Evolutionary conservation across 1,139 yeast genomes (phyloP).

Genomic region (Geotrichum phurueaensis): DNA sequence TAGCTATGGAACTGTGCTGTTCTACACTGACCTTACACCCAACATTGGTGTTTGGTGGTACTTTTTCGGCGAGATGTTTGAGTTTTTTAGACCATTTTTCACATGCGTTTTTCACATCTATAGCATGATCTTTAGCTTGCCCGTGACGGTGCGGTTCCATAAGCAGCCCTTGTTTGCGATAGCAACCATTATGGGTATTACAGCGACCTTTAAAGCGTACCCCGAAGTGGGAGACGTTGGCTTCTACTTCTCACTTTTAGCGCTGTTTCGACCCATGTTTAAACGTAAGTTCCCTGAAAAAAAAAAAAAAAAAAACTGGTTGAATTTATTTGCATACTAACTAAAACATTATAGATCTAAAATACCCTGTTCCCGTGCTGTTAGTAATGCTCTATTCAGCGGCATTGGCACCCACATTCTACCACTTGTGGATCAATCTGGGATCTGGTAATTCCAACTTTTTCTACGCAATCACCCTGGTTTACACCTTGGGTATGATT

Average conservation of each 20-base stretch:
- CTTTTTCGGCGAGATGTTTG: conserved; percentile 91
- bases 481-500: conserved; percentile 68
- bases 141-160: conserved; percentile 63
- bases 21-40: conserved; percentile 66
- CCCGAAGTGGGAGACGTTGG: conserved; percentile 86
- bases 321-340: conserved; percentile 21
- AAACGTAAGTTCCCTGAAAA: conserved; percentile 17
- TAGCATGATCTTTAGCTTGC: conserved; percentile 60
- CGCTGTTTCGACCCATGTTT: conserved; percentile 47
- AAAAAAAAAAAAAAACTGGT: not conserved
- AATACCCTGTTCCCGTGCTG: conserved; percentile 42
- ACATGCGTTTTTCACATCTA: conserved; percentile 77
- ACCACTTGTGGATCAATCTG: conserved; percentile 87
- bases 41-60: conserved; percentile 98
- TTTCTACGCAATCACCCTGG: conserved; percentile 87
- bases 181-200: conserved; percentile 57
- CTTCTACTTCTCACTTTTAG: conserved; percentile 54
- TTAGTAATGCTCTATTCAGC: conserved; percentile 46
- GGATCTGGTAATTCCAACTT: conserved; percentile 96
- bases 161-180: conserved; percentile 56
- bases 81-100: conserved; percentile 78
- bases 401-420: conserved; percentile 77
- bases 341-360: conserved; percentile 36
- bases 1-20: conserved; percentile 57
- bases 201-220: conserved; percentile 72